phyloP scores from a whole-genome alignment of 2,329 filamentous ascomycete genomes.

The Daldinia eschscholtzii region DNA sequence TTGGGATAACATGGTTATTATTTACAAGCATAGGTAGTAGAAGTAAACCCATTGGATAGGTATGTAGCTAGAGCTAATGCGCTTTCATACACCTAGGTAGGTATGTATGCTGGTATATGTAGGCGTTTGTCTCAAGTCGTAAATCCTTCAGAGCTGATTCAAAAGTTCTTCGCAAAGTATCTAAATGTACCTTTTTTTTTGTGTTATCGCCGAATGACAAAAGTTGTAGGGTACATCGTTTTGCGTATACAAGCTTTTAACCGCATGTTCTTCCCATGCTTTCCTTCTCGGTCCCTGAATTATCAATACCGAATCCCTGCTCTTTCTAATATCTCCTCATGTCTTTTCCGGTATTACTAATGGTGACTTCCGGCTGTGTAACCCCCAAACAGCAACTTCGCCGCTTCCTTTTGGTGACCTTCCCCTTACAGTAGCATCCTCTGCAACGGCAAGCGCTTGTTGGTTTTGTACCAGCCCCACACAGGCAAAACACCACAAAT shows the following conservation, averaged over 20 bases:
- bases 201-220: constrained; percentile 2
- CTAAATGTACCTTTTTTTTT: not conserved
- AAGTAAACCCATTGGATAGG: not conserved
- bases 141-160: constrained; percentile 23
- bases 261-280: constrained; percentile 13
- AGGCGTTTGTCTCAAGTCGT: constrained; percentile 5
- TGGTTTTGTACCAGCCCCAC: constrained; percentile 33
- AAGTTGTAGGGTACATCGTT: constrained; percentile 7
- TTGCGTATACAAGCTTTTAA: constrained; percentile 25
- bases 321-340: constrained; percentile 31
- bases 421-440: constrained; percentile 41
- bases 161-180: constrained; percentile 1
- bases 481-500: constrained; percentile 37
- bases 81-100: not conserved
- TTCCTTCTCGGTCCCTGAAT: constrained; percentile 34
- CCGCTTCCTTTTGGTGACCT: constrained; percentile 44
- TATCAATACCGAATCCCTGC: constrained; percentile 18
- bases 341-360: constrained; percentile 30
- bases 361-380: constrained; percentile 39
- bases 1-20: not conserved
- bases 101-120: not conserved
- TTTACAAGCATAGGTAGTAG: not conserved
- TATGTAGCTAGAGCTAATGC: not conserved
- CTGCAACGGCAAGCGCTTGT: constrained; percentile 32
- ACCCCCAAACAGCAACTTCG: constrained; percentile 39